Conservation (phyloP, 2,329 filamentous ascomycete species). For the Trichoderma afroharzianum region DNA sequence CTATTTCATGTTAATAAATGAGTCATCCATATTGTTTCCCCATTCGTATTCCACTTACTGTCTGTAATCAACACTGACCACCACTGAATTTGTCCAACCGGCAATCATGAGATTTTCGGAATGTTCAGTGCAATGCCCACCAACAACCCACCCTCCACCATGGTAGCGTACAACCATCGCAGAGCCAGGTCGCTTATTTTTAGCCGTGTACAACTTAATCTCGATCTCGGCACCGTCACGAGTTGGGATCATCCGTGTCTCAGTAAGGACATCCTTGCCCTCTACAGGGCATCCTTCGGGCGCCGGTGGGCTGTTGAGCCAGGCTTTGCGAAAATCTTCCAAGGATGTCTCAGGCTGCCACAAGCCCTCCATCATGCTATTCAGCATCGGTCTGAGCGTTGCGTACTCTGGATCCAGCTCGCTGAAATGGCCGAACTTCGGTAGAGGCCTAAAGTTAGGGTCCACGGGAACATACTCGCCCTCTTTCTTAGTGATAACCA, state of each 20-base stretch:
- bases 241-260: background rate
- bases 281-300: background rate
- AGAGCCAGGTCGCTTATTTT: background rate
- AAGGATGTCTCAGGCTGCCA: background rate
- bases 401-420: background rate
- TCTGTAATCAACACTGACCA: background rate
- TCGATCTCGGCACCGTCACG: background rate
- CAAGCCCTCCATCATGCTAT: background rate
- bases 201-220: background rate
- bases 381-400: background rate
- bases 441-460: background rate
- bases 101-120: background rate
- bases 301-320: background rate
- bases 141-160: background rate
- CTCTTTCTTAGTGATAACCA: background rate
- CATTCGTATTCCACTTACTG: background rate
- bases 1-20: background rate
- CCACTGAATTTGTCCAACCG: background rate
- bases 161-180: background rate
- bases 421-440: background rate
- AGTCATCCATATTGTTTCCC: background rate
- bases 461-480: background rate
- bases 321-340: background rate
- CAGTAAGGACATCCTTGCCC: background rate
- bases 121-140: background rate